Conservation (phyloP, 169 alveolate species). For the Plasmodium blacklocki region DNA sequence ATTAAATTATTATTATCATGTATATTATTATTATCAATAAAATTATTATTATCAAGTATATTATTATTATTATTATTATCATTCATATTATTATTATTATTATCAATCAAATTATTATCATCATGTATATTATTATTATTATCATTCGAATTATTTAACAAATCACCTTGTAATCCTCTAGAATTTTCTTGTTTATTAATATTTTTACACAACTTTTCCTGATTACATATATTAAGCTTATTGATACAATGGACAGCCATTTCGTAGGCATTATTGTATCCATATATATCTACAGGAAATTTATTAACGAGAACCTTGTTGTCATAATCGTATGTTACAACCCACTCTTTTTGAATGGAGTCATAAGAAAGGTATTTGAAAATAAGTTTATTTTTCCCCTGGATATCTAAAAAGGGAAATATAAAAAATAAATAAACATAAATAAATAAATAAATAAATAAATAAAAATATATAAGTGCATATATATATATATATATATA, state of each 20-base stretch:
- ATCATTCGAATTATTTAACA: not conserved
- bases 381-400: slow-evolving; percentile 65
- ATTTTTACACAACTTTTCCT: slow-evolving; percentile 47
- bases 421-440: not conserved
- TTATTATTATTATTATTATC: slow-evolving; percentile 11
- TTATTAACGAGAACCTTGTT: slow-evolving; percentile 66
- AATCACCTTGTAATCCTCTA: slow-evolving; percentile 28
- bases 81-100: slow-evolving; percentile 5
- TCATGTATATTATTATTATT: not conserved
- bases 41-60: slow-evolving; percentile 7
- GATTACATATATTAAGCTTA: slow-evolving; percentile 54
- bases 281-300: slow-evolving; percentile 68
- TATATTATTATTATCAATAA: not conserved
- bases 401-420: slow-evolving; percentile 25
- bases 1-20: not conserved
- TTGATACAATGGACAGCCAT: slow-evolving; percentile 77
- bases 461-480: not conserved
- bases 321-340: slow-evolving; percentile 72
- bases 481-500: not conserved
- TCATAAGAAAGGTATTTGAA: slow-evolving; percentile 67
- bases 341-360: slow-evolving; percentile 75
- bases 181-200: slow-evolving; percentile 17
- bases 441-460: not conserved
- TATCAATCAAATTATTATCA: too few species aligned
- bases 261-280: slow-evolving; percentile 74